These are phyloP conservation scores for Eucalyptus regnans DNA, from an alignment of 345 rosid genomes.

Conservation along the genomic window DNA sequence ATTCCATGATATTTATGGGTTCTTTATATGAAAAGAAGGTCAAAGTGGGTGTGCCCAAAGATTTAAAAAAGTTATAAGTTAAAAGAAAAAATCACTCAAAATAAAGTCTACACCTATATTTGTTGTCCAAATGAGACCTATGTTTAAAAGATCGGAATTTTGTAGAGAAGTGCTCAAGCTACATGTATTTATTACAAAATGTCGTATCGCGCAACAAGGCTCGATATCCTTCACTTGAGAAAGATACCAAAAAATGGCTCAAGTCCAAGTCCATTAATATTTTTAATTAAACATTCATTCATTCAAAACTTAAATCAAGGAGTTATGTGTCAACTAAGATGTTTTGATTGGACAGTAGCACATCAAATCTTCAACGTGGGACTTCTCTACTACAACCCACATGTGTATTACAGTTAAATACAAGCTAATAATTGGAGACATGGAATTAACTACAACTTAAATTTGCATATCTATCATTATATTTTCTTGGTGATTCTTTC, in stretches of 20 bases:
- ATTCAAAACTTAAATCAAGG: not conserved
- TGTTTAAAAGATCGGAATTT: not conserved
- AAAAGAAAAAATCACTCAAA: not conserved
- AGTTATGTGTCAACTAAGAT: not conserved
- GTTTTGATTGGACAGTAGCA: not conserved
- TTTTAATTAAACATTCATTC: not conserved
- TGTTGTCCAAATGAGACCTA: not conserved
- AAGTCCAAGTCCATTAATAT: not conserved
- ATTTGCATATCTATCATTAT: not conserved
- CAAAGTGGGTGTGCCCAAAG: not conserved
- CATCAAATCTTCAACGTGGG: not conserved
- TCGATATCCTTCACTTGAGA: not conserved
- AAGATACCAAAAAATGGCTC: not conserved
- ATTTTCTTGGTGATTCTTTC: not conserved
- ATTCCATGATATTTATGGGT: not conserved
- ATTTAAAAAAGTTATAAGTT: not conserved
- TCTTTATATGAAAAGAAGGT: not conserved
- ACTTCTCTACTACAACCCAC: not conserved
- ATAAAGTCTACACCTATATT: not conserved
- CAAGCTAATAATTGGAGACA: not conserved
- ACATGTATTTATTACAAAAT: not conserved
- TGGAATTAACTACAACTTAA: not conserved
- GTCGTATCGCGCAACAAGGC: fast-evolving
- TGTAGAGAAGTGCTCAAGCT: not conserved
- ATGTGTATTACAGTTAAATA: not conserved